These are phyloP conservation scores for Setaria viridis DNA, from an alignment of 202 grass and related monocot genomes.

Conservation along the genomic window DNA sequence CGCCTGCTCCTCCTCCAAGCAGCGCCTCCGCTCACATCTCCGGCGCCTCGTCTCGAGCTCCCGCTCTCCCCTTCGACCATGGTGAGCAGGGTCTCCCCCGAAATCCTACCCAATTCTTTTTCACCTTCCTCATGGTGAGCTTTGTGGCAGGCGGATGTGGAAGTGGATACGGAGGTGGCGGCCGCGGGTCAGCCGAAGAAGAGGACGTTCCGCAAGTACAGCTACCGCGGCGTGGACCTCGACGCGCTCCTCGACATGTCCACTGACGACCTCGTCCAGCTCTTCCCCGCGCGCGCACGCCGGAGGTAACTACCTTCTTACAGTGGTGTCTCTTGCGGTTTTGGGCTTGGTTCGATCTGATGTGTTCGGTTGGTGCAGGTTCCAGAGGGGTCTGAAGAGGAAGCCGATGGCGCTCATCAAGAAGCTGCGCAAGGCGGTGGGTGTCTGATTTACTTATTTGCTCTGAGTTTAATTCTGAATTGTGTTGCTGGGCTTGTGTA, in stretches of 20 bases:
- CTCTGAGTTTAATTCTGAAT: neutral
- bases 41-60: constrained; percentile 27
- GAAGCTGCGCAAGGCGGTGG: constrained; percentile 97
- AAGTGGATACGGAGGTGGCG: constrained; percentile 61
- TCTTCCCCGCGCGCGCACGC: constrained; percentile 81
- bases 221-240: constrained; percentile 91
- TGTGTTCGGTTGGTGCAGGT: constrained; percentile 54
- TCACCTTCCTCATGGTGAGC: neutral
- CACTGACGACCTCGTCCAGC: constrained; percentile 87
- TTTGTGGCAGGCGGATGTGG: constrained; percentile 65
- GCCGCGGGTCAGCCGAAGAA: constrained; percentile 75
- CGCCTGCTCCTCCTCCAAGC: neutral
- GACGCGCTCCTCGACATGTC: constrained; percentile 96
- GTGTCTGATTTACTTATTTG: constrained; percentile 40
- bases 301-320: constrained; percentile 54
- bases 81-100: constrained; percentile 43
- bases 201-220: constrained; percentile 98
- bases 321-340: neutral
- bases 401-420: constrained; percentile 99
- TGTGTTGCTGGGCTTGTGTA: neutral
- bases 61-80: constrained; percentile 36
- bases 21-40: neutral
- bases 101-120: neutral
- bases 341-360: neutral
- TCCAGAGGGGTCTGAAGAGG: constrained; percentile 94